Percentiles rank a stretch among this genome's conserved stretches.
phyloP scores from a whole-genome alignment of 2,329 filamentous ascomycete genomes.

The Endoconidiophora polonica region DNA sequence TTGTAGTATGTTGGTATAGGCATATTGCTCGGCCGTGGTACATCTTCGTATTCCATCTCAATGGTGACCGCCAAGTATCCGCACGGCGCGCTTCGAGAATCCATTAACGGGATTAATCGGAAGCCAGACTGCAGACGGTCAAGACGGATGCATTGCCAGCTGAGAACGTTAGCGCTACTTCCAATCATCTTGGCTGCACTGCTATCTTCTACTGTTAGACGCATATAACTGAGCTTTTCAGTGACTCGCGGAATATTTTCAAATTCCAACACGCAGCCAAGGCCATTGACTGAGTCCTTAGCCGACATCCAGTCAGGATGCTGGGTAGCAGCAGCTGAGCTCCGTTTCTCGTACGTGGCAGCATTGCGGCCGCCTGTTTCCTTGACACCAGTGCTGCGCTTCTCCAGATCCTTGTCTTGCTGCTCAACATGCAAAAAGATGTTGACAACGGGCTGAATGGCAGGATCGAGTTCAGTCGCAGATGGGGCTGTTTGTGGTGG shows the following conservation, averaged over 20 bases:
- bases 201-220: neutral
- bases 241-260: slow-evolving; percentile 40
- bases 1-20: too few relatives aligned
- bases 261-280: slow-evolving; percentile 41
- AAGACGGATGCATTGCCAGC: slow-evolving; percentile 43
- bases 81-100: slow-evolving; percentile 28
- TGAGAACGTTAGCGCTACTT: slow-evolving; percentile 18
- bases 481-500: neutral
- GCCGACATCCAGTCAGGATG: slow-evolving; percentile 41
- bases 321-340: slow-evolving; percentile 35
- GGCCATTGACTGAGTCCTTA: slow-evolving; percentile 17
- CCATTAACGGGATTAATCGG: slow-evolving; percentile 34
- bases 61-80: slow-evolving; percentile 36
- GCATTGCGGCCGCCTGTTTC: slow-evolving; percentile 27
- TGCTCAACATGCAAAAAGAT: slow-evolving; percentile 69
- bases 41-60: slow-evolving; percentile 26
- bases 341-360: slow-evolving; percentile 42
- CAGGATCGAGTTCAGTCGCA: neutral
- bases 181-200: neutral
- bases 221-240: slow-evolving; percentile 53
- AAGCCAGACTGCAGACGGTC: slow-evolving; percentile 39
- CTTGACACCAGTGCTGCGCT: slow-evolving; percentile 15
- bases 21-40: neutral
- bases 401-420: slow-evolving; percentile 21
- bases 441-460: slow-evolving; percentile 50